Evolutionary conservation across 192 early-diverging fungal species (phyloP), one percentile per base, ranked within the genome.

Genomic region (Spizellomyces punctatus): DNA sequence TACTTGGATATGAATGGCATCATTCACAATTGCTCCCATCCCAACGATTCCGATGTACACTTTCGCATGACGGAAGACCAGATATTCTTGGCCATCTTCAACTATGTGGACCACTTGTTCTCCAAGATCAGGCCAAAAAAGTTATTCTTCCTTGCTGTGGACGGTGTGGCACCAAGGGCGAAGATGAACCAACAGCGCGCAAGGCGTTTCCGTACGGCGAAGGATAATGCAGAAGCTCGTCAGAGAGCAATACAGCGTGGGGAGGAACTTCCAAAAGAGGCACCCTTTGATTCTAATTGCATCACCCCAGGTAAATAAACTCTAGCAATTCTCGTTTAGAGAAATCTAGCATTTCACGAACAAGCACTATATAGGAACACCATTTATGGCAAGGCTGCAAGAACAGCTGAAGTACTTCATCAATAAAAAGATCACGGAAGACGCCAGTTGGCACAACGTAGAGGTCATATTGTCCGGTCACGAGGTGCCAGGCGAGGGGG

Each of bases 1-100:
- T 99, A 99, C 73, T 81, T 99, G 84, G 96, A 99, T 69, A 96
- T 99, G 95, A 99, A 99, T 77, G 96, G 95, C 44, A 95, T 99
- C 66, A 94, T 99, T 78, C 97, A 98, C 79, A 92, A 94, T 73
- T 99, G 96, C 81, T 93, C 93, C 36, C 94, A 96, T 76, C 90
- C 93, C 19, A 96, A 97, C 78, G 93, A 95, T 68, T 86, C 86
- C 71, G 91, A 94, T 78, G 89, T 87, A 5, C 89, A 93, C 61
- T 95, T 94, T 70, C 87, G 94, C 47, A 86, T 95, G 36, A 93
- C 95, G 2, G 96, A 98, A 78, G 92, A 92, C 70, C 90, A 96
- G 82, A 97, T 96, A 67, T 98, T 94, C 76, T 69, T 94, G 12
- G 88, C 84, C 14, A 97, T 98, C 19, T 99, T 99, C 83, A 92